Evolutionary conservation across 2,329 filamentous ascomycete species (phyloP).

Genomic region (Didymellaceae sp.): DNA sequence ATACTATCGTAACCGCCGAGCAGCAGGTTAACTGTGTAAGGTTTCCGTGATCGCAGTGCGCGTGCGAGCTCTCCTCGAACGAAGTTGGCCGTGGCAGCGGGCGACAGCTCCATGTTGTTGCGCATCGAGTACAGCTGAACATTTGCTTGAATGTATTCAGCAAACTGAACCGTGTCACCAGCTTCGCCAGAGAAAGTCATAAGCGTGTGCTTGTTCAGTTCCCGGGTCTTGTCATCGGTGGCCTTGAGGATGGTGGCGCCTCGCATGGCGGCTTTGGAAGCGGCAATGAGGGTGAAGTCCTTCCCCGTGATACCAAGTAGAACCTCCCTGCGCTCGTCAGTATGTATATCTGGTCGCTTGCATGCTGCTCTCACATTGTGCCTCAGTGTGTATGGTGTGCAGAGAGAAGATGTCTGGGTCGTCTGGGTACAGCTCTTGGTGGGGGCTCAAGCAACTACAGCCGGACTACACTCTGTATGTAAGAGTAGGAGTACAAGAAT

Average conservation of each 20-base stretch:
- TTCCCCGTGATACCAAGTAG: slow-evolving; percentile 97
- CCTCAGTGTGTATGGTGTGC: slow-evolving; percentile 22
- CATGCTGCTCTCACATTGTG: slow-evolving; percentile 40
- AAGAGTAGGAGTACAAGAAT: not conserved
- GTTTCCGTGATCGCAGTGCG: slow-evolving; percentile 87
- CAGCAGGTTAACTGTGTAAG: slow-evolving; percentile 95
- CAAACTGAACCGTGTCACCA: slow-evolving; percentile 98
- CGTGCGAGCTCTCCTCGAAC: slow-evolving; percentile 92
- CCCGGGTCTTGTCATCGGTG: slow-evolving; percentile 93
- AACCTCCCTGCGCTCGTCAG: slow-evolving; percentile 77
- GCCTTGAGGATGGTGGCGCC: slow-evolving; percentile 95
- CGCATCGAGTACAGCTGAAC: slow-evolving; percentile 98
- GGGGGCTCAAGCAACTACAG: not conserved
- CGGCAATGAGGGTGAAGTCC: slow-evolving; percentile 97
- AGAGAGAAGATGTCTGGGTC: slow-evolving; percentile 10
- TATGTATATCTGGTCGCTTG: not conserved
- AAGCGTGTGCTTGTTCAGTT: slow-evolving; percentile 90
- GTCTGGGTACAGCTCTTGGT: not conserved
- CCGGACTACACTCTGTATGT: not conserved
- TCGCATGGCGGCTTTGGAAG: slow-evolving; percentile 98
- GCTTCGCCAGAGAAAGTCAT: slow-evolving; percentile 97
- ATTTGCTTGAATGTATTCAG: slow-evolving; percentile 99
- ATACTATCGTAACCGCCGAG: slow-evolving; percentile 93
- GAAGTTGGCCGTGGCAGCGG: slow-evolving; percentile 87
- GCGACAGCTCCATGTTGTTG: slow-evolving; percentile 90